Percentiles rank a stretch among this genome's conserved stretches.
phyloP scores from a whole-genome alignment of 2,329 filamentous ascomycete species.

The Arthroderma uncinatum region DNA sequence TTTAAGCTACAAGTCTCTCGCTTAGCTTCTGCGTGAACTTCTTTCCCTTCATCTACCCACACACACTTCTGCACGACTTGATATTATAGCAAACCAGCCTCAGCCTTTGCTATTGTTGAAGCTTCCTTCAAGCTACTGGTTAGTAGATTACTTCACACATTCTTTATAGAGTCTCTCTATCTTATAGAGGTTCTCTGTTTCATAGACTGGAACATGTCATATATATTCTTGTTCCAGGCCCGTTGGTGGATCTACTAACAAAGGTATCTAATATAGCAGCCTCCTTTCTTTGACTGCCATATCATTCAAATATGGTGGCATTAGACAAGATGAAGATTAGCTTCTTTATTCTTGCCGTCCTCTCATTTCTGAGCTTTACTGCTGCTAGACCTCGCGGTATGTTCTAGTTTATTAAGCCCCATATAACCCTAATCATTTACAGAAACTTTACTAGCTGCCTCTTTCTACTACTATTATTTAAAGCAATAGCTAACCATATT shows the following conservation, averaged over 20 bases:
- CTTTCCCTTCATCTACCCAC: not conserved
- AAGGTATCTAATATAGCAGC: not conserved
- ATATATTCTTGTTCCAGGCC: not conserved
- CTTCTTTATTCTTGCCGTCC: slow-evolving; percentile 28
- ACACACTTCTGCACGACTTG: not conserved
- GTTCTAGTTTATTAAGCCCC: slow-evolving; percentile 6
- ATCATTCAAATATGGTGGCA: not conserved
- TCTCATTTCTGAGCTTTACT: slow-evolving; percentile 33
- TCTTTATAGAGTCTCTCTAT: too few species aligned
- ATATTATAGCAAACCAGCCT: not conserved
- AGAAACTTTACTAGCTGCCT: not conserved
- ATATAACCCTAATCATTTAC: not conserved
- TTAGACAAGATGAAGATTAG: slow-evolving; percentile 36
- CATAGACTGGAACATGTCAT: too few species aligned
- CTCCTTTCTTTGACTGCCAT: not conserved
- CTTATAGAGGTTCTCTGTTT: not conserved
- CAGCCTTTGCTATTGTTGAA: not conserved
- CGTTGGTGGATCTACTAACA: not conserved
- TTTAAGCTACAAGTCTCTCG: not conserved
- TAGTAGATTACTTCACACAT: not conserved
- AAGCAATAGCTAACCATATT: slow-evolving; percentile 2
- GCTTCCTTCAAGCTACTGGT: not conserved
- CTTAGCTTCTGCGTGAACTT: not conserved
- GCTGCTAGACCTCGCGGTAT: slow-evolving; percentile 34
- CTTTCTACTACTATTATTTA: not conserved